Conservation (phyloP, 2,329 filamentous ascomycete genomes). For the Fusarium solani-melongenae region DNA sequence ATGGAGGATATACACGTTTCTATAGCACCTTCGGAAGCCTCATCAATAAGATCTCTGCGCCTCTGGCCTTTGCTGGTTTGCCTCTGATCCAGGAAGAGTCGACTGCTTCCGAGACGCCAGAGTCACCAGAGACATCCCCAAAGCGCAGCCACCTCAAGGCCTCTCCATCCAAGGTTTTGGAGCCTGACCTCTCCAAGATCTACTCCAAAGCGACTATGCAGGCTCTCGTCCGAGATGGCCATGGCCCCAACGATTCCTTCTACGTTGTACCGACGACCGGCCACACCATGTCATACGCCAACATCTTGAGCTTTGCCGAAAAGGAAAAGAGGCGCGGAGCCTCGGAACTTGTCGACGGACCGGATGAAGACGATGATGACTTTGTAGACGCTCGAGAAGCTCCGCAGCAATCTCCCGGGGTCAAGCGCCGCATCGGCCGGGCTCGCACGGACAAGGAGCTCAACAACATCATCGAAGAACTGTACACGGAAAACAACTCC, state of each 20-base stretch:
- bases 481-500: conserved; percentile 87
- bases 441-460: conserved; percentile 57
- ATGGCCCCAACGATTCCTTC: conserved; percentile 79
- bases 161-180: conserved; percentile 42
- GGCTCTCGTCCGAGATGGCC: conserved; percentile 77
- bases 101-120: conserved; percentile 41
- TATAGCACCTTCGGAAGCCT: conserved; percentile 92
- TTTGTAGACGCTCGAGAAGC: conserved; percentile 90
- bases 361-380: conserved; percentile 79
- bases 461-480: conserved; percentile 83
- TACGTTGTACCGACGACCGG: conserved; percentile 94
- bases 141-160: conserved; percentile 52
- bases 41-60: conserved; percentile 88
- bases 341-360: conserved; percentile 61
- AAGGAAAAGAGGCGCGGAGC: conserved; percentile 73
- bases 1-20: conserved; percentile 89
- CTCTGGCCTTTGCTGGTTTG: conserved; percentile 91
- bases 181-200: conserved; percentile 81
- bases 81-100: conserved; percentile 73
- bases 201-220: conserved; percentile 88
- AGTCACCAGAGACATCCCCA: conserved; percentile 53
- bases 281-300: conserved; percentile 92
- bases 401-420: conserved; percentile 56
- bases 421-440: conserved; percentile 55
- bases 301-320: conserved; percentile 79